Evolutionary conservation across 257 asterid species (phyloP).

Genomic region (Nicotiana obtusifolia): DNA sequence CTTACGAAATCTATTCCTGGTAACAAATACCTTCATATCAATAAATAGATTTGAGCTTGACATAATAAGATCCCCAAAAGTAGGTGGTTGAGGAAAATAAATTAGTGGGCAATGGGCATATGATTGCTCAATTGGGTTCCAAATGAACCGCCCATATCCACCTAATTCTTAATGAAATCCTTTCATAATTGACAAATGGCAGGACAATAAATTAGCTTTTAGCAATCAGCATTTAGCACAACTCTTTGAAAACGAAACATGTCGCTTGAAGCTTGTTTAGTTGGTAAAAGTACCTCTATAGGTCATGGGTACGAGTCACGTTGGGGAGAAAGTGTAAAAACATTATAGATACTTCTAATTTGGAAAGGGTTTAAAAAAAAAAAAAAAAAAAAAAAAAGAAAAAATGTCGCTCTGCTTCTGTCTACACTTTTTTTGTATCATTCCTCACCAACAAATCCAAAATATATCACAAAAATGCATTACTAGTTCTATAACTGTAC

Average conservation of each 20-base stretch:
- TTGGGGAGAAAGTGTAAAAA: no score
- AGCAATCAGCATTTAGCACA: not conserved
- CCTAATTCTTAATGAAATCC: constrained; percentile 7
- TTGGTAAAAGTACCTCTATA: no score
- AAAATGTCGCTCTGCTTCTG: not conserved
- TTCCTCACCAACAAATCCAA: not conserved
- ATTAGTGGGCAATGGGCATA: not conserved
- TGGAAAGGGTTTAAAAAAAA: no score
- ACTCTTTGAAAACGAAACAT: not conserved
- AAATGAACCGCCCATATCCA: constrained; percentile 18
- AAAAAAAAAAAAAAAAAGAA: no score
- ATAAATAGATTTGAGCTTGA: not conserved
- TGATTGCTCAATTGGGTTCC: constrained; percentile 23
- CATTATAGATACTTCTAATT: no score
- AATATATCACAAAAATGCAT: not conserved
- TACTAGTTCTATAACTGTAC: constrained; percentile 2
- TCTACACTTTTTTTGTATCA: not conserved
- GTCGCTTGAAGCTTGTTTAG: no score
- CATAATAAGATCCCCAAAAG: not conserved
- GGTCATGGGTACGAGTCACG: no score
- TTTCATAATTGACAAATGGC: not conserved
- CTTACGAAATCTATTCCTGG: not conserved
- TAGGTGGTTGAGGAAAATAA: not conserved
- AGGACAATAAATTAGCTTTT: not conserved
- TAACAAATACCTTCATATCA: not conserved